phyloP scores from a whole-genome alignment of 768 basidiomycete genomes.

The Termitomyces sp. region DNA sequence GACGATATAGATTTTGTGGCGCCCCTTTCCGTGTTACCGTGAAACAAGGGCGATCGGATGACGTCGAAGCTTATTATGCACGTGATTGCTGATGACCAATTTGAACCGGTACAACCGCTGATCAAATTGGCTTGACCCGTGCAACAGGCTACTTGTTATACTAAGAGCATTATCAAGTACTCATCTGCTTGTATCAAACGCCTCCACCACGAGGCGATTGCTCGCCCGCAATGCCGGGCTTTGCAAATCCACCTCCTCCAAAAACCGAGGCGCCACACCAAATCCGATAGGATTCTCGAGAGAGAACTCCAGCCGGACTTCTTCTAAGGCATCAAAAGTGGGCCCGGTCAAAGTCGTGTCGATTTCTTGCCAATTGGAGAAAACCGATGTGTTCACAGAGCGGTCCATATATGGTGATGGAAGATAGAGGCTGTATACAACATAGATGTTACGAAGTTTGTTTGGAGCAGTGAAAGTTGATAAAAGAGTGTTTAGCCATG shows the following conservation, averaged over 20 bases:
- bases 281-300: slow-evolving; percentile 29
- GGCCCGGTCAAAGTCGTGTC: slow-evolving; percentile 22
- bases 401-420: slow-evolving; percentile 30
- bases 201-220: slow-evolving; percentile 20
- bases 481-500: slow-evolving; percentile 25
- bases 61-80: background rate
- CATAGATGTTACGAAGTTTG: slow-evolving; percentile 16
- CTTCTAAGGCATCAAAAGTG: slow-evolving; percentile 20
- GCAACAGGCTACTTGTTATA: background rate
- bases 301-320: slow-evolving; percentile 25
- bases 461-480: slow-evolving; percentile 19
- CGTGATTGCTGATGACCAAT: background rate
- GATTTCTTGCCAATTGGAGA: slow-evolving; percentile 24
- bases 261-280: slow-evolving; percentile 27
- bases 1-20: background rate
- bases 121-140: no score
- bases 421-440: slow-evolving; percentile 26
- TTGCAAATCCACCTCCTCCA: slow-evolving; percentile 25
- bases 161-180: background rate
- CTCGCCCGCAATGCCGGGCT: slow-evolving; percentile 24
- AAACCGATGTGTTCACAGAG: slow-evolving; percentile 22
- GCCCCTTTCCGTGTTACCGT: slow-evolving; percentile 1
- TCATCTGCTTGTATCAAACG: slow-evolving; percentile 26
- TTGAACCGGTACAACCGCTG: no score
- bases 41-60: background rate